Evolutionary conservation across 768 basidiomycete genomes (phyloP), one percentile per base, ranked within the genome.

Genomic region (Psilocybe cubensis): DNA sequence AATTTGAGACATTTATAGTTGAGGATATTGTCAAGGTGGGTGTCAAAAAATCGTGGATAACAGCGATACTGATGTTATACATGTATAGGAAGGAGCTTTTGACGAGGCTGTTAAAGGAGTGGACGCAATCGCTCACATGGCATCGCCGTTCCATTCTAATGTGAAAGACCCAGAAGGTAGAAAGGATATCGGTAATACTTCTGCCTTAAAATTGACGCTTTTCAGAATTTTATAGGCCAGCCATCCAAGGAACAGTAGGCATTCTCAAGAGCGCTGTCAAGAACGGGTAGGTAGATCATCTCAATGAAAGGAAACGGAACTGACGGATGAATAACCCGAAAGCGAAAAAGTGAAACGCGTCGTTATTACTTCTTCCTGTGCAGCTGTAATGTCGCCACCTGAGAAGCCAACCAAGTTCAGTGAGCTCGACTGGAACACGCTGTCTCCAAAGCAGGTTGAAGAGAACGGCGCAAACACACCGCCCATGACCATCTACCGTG

Each of bases 71-170:
- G n/a, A n/a, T n/a, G n/a, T n/a, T n/a, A n/a, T n/a, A n/a, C n/a
- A n/a, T n/a, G n/a, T n/a, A n/a, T 44, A 86, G 85, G 80, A 79
- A 3, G 84, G 83, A 7, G 89, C 87, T 0, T 95, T 92, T 59
- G 90, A 94, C 66, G 85, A 91, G 48, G 91, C 86, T 0, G 88
- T 93, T 56, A 82, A 86, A 68, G 90, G 81, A 1, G 85, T 93
- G 6, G 86, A 91, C 57, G 92, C 81, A 0, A 83, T 94, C 49
- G 79, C 75, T 33, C 91, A 91, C 64, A 84, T 79, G 3, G 88
- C 88, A 0, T 89, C 88, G 1, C 89, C 89, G 0, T 79, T 85
- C 64, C 73, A 79, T 52, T 58, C 75, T 23, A 72, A 79, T 1
- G 77, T 74, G 0, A 72, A 75, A n/a, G 77, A 85, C 29, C 79